Conservation (phyloP, 192 early-diverging fungal genomes). For the Linderina pennispora region DNA sequence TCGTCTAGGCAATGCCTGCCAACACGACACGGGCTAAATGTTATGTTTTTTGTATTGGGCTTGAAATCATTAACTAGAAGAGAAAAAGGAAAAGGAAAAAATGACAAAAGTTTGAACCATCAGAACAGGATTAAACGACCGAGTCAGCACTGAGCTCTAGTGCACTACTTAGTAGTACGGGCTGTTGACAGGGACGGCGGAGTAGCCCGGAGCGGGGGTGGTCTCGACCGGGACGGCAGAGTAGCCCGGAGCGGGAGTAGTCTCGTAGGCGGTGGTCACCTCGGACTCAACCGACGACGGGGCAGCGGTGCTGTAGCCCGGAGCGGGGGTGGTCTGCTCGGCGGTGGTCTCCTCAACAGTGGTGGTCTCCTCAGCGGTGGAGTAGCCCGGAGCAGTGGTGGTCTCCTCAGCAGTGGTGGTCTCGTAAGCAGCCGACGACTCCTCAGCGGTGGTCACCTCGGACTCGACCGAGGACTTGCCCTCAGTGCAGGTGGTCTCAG, state of each 20-base stretch:
- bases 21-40: too few species aligned
- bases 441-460: too few species aligned
- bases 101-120: not conserved
- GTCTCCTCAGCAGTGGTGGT: not conserved
- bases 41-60: not conserved
- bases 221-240: too few species aligned
- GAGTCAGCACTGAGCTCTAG: not conserved
- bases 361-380: not conserved
- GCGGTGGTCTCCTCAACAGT: too few species aligned
- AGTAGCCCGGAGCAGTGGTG: not conserved
- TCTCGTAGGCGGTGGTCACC: slow-evolving; percentile 3
- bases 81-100: not conserved
- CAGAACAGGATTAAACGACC: not conserved
- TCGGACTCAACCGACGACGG: too few species aligned
- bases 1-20: too few species aligned
- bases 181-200: not conserved
- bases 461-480: too few species aligned
- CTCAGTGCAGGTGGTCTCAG: slow-evolving; percentile 5
- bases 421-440: too few species aligned
- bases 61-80: not conserved
- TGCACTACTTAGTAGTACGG: not conserved
- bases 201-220: slow-evolving; percentile 5
- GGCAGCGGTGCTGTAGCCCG: not conserved
- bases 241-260: not conserved
- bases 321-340: slow-evolving; percentile 9